Base-by-base conservation (phyloP, 352 stramenopile genomes). In the Phytophthora brassicae region DNA sequence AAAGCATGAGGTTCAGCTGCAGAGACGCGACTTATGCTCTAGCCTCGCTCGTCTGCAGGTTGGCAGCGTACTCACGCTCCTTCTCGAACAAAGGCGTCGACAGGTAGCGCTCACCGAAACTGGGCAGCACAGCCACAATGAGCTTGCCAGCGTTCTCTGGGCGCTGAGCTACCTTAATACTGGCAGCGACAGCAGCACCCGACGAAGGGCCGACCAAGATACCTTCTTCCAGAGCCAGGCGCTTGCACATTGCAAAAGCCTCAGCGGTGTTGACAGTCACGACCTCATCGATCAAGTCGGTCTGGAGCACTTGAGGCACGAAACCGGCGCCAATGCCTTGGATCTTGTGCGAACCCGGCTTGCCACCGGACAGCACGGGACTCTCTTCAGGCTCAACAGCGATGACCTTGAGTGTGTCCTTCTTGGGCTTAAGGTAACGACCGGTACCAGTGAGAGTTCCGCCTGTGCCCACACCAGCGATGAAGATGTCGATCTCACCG, bases 111-210 rank as follows among this genome's bases (percentile, higher is more conserved):
- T 97, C 92, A 46, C 92, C 91, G 68, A 96, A 97, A 56, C 81
- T 95, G 23, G 91, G 91, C 56, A 97, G 76, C 57, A 97, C 94
- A 39, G 84, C 85, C 16, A 97, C 90, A 50, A 94, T 96, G 24
- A 94, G 73, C 77, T 97, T 97, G 26, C 83, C 83, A 13, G 68
- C 73, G 56, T 87, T 93, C 78, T 97, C 87, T 6, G 84, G 85
- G 28, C 88, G 86, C 49, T 79, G 70, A 23, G 81, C 88, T 4
- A 97, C 69, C 60, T 96, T 77, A n/a, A 96, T 72, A 51, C 78
- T 88, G 19, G 90, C 90, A 6, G 78, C 64, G 36, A 97, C 86
- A 35, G 91, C 91, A 17, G 90, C 90, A 47, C 90, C 90, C 11
- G 88, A 92, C 45, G 86, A 96, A 23, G 89, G 86, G 19, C 90